These are phyloP conservation scores for Paramecium caudatum DNA, from an alignment of 73 alveolate species.

Conservation along the genomic window DNA sequence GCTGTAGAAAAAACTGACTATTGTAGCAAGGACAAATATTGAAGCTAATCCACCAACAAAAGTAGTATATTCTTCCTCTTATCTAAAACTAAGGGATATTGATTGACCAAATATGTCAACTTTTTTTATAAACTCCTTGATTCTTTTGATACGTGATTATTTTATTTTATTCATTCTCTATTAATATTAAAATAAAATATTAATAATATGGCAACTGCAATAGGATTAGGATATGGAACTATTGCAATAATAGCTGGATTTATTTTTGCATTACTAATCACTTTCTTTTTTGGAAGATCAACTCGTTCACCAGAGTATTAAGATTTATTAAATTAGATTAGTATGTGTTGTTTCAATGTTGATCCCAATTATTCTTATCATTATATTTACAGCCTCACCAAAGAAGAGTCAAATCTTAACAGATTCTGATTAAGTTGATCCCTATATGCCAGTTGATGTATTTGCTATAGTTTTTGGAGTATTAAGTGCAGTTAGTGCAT, in stretches of 20 bases:
- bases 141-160: not conserved
- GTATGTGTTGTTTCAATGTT: slow-evolving; percentile 26
- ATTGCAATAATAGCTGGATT: slow-evolving; percentile 1
- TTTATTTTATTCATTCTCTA: slow-evolving; percentile 18
- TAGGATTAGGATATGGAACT: slow-evolving; percentile 63
- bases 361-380: slow-evolving; percentile 21
- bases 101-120: slow-evolving; percentile 55
- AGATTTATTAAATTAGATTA: not conserved
- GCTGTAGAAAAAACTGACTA: slow-evolving; percentile 43
- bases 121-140: not conserved
- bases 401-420: slow-evolving; percentile 2
- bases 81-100: not conserved
- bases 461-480: slow-evolving; percentile 47
- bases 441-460: slow-evolving; percentile 1
- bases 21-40: not conserved
- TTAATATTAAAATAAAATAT: not conserved
- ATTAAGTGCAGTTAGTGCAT: not conserved
- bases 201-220: slow-evolving; percentile 3
- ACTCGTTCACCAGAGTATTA: slow-evolving; percentile 55
- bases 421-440: slow-evolving; percentile 45
- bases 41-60: slow-evolving; percentile 46
- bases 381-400: slow-evolving; percentile 14
- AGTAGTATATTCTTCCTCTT: slow-evolving; percentile 31
- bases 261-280: slow-evolving; percentile 22
- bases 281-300: slow-evolving; percentile 45